These are phyloP conservation scores for Cystobasidium pallidum DNA, from an alignment of 1,284 basidiomycete genomes.

Conservation along the genomic window DNA sequence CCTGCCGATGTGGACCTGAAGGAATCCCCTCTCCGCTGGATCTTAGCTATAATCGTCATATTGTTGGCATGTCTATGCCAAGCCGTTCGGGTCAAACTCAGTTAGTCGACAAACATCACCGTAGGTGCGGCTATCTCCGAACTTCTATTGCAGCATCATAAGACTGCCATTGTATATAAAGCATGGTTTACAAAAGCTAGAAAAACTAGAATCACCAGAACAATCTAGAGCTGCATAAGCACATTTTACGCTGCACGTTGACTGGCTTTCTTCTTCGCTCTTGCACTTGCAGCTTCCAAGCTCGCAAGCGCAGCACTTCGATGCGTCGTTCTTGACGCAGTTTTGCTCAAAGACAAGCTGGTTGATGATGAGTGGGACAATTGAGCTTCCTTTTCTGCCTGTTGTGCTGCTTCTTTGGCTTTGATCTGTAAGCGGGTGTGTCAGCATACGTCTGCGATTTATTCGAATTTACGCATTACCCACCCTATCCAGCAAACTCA, in stretches of 20 bases:
- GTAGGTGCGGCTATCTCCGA: neutral
- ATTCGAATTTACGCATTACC: neutral
- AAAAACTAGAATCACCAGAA: neutral
- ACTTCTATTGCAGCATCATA: too few species aligned
- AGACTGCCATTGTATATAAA: too few species aligned
- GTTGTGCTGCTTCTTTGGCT: constrained; percentile 44
- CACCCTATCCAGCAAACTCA: constrained; percentile 45
- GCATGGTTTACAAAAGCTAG: too few species aligned
- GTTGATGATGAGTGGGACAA: neutral
- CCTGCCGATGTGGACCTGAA: constrained; percentile 20
- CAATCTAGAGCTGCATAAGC: neutral
- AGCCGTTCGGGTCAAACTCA: neutral
- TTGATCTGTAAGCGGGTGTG: constrained; percentile 29
- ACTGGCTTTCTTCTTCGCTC: constrained; percentile 27
- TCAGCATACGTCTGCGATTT: neutral
- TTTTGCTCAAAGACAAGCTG: neutral
- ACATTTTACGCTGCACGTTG: neutral
- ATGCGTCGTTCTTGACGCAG: neutral
- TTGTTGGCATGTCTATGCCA: neutral
- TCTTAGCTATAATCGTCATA: neutral
- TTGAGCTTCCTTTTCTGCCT: constrained; percentile 1
- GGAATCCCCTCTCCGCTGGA: constrained; percentile 17
- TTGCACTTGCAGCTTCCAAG: constrained; percentile 35
- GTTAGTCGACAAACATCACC: neutral
- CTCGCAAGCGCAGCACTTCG: constrained; percentile 4